These are phyloP conservation scores for Fusarium paranaense DNA, from an alignment of 2,329 filamentous ascomycete genomes.

Conservation along the genomic window DNA sequence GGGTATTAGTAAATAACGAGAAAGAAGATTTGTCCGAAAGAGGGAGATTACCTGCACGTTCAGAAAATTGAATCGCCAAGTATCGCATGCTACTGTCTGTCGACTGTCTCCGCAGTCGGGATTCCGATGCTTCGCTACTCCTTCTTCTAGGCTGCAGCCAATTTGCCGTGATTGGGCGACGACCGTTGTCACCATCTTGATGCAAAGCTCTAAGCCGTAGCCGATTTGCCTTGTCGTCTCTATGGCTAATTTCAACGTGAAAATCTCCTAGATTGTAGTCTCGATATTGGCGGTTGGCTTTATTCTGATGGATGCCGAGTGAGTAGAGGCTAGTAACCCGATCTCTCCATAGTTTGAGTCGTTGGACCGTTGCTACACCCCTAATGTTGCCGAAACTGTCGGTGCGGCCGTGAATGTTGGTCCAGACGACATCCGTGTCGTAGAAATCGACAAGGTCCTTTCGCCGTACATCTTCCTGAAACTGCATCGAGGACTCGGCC, in stretches of 20 bases:
- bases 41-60: conserved; percentile 54
- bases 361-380: conserved; percentile 63
- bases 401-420: conserved; percentile 60
- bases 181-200: conserved; percentile 54
- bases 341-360: conserved; percentile 65
- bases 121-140: neutral
- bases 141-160: conserved; percentile 54
- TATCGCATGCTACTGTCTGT: conserved; percentile 60
- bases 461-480: conserved; percentile 62
- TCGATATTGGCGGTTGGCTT: conserved; percentile 57
- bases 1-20: conserved; percentile 37
- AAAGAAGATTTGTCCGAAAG: conserved; percentile 1
- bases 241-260: conserved; percentile 57
- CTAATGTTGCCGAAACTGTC: conserved; percentile 62
- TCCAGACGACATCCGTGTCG: conserved; percentile 65
- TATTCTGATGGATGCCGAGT: conserved; percentile 61
- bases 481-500: conserved; percentile 58
- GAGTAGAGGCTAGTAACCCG: conserved; percentile 60
- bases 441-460: conserved; percentile 64
- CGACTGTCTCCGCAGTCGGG: conserved; percentile 23
- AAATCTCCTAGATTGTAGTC: conserved; percentile 62
- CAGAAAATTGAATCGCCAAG: conserved; percentile 62
- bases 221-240: conserved; percentile 59
- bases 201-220: conserved; percentile 57
- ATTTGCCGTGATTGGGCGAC: conserved; percentile 52